Conservation (phyloP, 805 yeast species). For the Diddensiella transvaalensis region DNA sequence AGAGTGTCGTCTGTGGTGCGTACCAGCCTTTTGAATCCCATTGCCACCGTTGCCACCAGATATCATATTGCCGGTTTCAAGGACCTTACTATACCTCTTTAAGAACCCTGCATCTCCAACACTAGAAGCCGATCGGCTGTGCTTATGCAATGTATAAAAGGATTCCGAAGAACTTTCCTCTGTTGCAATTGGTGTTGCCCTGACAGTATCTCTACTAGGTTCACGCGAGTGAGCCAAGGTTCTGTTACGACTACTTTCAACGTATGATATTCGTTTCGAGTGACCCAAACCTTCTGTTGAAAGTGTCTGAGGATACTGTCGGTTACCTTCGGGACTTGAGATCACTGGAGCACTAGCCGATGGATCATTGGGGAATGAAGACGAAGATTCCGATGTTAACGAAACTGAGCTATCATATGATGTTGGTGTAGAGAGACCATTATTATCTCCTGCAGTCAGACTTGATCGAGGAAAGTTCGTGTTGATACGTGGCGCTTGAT, state of each 20-base stretch:
- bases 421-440: neutral
- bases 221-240: constrained; percentile 9
- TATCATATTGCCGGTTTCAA: neutral
- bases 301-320: constrained; percentile 2
- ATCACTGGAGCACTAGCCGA: constrained; percentile 6
- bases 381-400: neutral
- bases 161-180: neutral
- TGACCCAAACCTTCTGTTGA: constrained; percentile 2
- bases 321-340: neutral
- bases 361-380: neutral
- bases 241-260: constrained; percentile 8
- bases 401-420: constrained; percentile 7
- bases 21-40: neutral
- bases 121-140: constrained; percentile 20
- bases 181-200: constrained; percentile 1
- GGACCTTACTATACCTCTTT: neutral
- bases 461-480: neutral
- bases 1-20: constrained; percentile 23
- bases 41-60: neutral
- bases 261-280: constrained; percentile 10
- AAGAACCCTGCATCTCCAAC: constrained; percentile 6
- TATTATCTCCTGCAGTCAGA: neutral
- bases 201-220: constrained; percentile 14
- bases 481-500: neutral
- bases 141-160: constrained; percentile 11